These are phyloP conservation scores for Ophiognomonia clavigignenti-juglandacearum DNA, from an alignment of 2,329 filamentous ascomycete genomes.

Conservation along the genomic window DNA sequence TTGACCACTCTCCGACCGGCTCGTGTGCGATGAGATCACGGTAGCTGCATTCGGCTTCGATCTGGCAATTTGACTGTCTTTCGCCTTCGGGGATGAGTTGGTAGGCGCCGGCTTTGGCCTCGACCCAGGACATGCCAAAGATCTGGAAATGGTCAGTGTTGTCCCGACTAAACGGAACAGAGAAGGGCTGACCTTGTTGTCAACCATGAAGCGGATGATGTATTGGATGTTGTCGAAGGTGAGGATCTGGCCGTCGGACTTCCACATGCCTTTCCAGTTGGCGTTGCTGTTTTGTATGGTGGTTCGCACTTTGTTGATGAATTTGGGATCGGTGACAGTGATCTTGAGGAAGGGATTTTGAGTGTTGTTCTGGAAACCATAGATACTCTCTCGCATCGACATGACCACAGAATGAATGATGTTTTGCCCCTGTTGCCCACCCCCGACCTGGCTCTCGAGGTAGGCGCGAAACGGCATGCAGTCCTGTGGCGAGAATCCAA, in stretches of 20 bases:
- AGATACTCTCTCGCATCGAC: conserved; percentile 83
- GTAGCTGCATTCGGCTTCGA: conserved; percentile 84
- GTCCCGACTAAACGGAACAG: background rate
- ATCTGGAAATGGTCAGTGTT: conserved; percentile 45
- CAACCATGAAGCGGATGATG: conserved; percentile 94
- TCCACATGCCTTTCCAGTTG: conserved; percentile 93
- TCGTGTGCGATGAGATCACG: conserved; percentile 80
- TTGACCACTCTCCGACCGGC: conserved; percentile 91
- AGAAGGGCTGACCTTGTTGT: conserved; percentile 63
- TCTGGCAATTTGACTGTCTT: conserved; percentile 89
- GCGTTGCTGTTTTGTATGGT: conserved; percentile 70
- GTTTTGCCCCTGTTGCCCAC: conserved; percentile 65
- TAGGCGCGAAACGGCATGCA: conserved; percentile 74
- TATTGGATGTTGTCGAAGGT: conserved; percentile 98
- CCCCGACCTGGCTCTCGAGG: conserved; percentile 73
- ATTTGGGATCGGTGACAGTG: conserved; percentile 83
- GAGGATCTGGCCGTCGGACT: conserved; percentile 65
- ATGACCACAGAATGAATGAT: conserved; percentile 78
- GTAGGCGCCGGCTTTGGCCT: conserved; percentile 72
- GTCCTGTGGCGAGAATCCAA: conserved; percentile 74
- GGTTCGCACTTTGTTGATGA: conserved; percentile 69
- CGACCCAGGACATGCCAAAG: conserved; percentile 96
- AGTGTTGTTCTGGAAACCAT: conserved; percentile 88
- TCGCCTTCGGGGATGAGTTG: conserved; percentile 60
- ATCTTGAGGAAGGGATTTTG: conserved; percentile 92